Base-by-base conservation (phyloP, 2,329 filamentous ascomycete species). In the Colletotrichum liriopes region DNA sequence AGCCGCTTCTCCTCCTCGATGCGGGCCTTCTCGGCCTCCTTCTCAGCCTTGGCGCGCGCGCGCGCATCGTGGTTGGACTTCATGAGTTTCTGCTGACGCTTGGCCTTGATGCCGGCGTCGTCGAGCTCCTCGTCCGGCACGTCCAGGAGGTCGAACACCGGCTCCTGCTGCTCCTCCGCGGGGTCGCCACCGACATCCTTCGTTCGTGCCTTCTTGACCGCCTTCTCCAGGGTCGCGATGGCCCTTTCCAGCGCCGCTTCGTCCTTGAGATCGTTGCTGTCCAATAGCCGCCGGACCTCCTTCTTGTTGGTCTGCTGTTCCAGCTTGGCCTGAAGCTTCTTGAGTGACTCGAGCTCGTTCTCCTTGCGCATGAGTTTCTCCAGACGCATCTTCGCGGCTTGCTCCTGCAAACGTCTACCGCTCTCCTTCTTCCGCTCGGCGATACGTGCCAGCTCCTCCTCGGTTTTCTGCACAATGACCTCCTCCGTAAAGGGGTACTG, bases 311-410 rank as follows among this genome's bases (percentile, higher is more conserved):
- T 75, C 76, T 94, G 90, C 32, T 92, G 91, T 1, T 87, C 88
- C 12, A 98, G 86, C 74, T 90, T 91, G 43, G 86, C 82, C 78
- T 97, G 94, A 5, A 99, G 84, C 71, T 94, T 90, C 79, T 94
- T 95, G 86, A 95, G 98, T 82, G 98, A 98, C 76, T 97, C 95
- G 1, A 98, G 85, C 80, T 98, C 95, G 79, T 97, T 92, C 83
- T 99, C 96, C 82, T 99, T 99, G 79, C 94, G 93, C 80, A 98
- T 94, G 58, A 99, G 86, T 78, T 97, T 97, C 75, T 99, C 96
- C 0, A 99, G 85, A 9, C 96, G 92, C 94, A 98, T 98, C 82
- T 98, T 98, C 12, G 96, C 96, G 0, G 96, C 96, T 82, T 99
- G 96, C 78, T 98, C 95, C 81, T 99, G 96, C 35, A 99, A 81